These are phyloP conservation scores for Didymosphaeria variabile DNA, from an alignment of 2,329 filamentous ascomycete species.

Conservation along the genomic window DNA sequence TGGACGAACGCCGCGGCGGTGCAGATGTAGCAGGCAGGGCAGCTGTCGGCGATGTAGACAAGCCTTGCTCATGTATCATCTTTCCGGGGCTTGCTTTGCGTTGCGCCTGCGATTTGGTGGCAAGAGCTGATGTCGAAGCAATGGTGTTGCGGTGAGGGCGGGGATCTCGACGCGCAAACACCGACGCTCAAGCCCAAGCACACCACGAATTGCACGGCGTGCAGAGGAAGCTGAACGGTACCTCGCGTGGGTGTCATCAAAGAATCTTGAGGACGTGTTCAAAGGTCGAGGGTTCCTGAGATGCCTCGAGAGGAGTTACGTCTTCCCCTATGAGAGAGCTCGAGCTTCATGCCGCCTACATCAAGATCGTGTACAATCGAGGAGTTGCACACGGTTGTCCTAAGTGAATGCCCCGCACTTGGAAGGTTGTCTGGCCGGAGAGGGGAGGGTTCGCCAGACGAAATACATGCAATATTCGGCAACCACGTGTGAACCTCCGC, in stretches of 20 bases:
- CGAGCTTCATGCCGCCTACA: background rate
- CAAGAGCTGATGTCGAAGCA: background rate
- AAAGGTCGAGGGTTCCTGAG: background rate
- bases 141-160: background rate
- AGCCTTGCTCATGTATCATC: too few relatives aligned
- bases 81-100: background rate
- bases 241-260: background rate
- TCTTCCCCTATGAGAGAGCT: background rate
- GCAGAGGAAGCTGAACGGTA: background rate
- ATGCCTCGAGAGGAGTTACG: background rate
- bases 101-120: background rate
- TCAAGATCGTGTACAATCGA: background rate
- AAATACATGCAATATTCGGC: background rate
- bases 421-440: background rate
- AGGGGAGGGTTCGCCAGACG: background rate
- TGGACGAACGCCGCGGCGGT: background rate
- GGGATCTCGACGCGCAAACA: background rate
- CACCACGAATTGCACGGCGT: background rate
- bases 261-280: background rate
- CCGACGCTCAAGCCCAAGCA: background rate
- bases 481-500: background rate
- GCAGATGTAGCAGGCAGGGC: background rate
- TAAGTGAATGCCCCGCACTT: background rate
- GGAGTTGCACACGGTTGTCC: background rate
- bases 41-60: background rate